These are phyloP conservation scores for Elsinoe batatas DNA, from an alignment of 2,329 filamentous ascomycete genomes.

Conservation along the genomic window DNA sequence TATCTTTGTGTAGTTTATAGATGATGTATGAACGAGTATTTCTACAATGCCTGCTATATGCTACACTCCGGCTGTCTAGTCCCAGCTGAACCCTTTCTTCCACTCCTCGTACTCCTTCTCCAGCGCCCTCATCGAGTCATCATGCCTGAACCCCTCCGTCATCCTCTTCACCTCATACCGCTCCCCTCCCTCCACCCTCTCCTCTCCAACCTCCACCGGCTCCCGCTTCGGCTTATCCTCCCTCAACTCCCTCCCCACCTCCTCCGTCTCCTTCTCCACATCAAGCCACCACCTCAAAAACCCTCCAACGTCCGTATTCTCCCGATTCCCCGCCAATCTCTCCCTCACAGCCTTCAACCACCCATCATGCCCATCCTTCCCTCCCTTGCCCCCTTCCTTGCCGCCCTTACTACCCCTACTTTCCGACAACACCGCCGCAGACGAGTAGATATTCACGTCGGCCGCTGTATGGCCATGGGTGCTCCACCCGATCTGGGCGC, in stretches of 20 bases:
- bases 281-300: constrained; percentile 73
- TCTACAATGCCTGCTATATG: background rate
- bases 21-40: no score
- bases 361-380: background rate
- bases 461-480: constrained; percentile 83
- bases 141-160: constrained; percentile 13
- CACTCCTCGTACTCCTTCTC: constrained; percentile 5
- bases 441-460: constrained; percentile 94
- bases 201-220: background rate
- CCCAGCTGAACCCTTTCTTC: background rate
- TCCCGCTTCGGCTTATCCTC: constrained; percentile 35
- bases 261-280: constrained; percentile 70
- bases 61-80: background rate
- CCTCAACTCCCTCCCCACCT: constrained; percentile 65
- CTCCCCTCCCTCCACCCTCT: background rate
- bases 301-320: constrained; percentile 84
- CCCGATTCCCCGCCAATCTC: constrained; percentile 69
- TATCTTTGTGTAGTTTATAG: no score
- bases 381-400: background rate
- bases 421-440: constrained; percentile 31
- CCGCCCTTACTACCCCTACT: background rate
- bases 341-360: constrained; percentile 49
- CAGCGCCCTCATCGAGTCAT: constrained; percentile 11
- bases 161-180: background rate
- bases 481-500: constrained; percentile 85